phyloP scores from a whole-genome alignment of 2,329 filamentous ascomycete species.

The Neonectria hederae region DNA sequence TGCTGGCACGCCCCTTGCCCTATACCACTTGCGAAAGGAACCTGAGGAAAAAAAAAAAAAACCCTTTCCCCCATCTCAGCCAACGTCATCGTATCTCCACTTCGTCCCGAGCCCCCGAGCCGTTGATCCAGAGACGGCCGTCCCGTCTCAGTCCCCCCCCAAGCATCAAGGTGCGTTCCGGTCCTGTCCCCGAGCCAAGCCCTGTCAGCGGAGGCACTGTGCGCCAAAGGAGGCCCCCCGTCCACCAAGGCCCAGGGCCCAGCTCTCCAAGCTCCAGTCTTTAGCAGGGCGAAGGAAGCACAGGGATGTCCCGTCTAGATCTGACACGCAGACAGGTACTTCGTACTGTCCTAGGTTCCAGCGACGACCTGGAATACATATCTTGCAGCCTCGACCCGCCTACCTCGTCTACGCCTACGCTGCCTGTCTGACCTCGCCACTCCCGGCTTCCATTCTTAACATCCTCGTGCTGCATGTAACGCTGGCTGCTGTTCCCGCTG shows the following conservation, averaged over 20 bases:
- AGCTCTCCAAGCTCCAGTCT: constrained; percentile 7
- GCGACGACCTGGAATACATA: constrained; percentile 26
- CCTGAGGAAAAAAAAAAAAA: constrained; percentile 10
- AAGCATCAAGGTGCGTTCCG: constrained; percentile 4
- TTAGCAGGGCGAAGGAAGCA: constrained; percentile 19
- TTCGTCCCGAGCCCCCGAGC: constrained; percentile 40
- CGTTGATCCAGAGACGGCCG: constrained; percentile 39
- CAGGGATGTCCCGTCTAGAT: constrained; percentile 43
- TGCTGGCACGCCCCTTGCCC: constrained; percentile 13
- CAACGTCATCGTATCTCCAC: constrained; percentile 46
- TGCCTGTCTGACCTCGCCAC: constrained; percentile 22
- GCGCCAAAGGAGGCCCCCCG: constrained; percentile 20
- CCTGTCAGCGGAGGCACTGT: constrained; percentile 27
- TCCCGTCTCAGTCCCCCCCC: constrained; percentile 10
- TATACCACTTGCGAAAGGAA: constrained; percentile 3
- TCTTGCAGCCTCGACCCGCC: constrained; percentile 23
- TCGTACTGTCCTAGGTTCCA: not conserved
- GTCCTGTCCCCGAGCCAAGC: constrained; percentile 21
- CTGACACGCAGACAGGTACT: constrained; percentile 42
- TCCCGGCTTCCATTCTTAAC: constrained; percentile 40
- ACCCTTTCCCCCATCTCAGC: constrained; percentile 19
- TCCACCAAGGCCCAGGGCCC: constrained; percentile 17
- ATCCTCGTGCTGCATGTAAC: constrained; percentile 45
- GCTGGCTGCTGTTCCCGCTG: constrained; percentile 37
- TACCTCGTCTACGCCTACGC: not conserved